Base-by-base conservation (phyloP, 1,139 yeast genomes). In the Yamadazyma dushanensis region DNA sequence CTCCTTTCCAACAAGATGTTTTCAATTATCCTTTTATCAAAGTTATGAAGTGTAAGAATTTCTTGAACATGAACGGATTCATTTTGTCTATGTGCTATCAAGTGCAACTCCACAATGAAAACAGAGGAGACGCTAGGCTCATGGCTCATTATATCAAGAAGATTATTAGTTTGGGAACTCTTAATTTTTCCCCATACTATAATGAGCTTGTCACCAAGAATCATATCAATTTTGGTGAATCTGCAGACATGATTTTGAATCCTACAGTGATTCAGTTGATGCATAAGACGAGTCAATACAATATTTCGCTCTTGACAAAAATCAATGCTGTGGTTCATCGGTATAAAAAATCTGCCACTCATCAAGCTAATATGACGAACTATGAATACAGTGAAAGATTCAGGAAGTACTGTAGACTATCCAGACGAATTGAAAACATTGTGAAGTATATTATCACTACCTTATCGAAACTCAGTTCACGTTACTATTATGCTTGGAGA, bases 401-500 rank as follows among this genome's bases (percentile, higher is more conserved):
- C 56, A 53, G 42, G 10, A 53, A 46, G 38, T 46, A 44, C 26
- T 45, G 48, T 31, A 44, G 49, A 35, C 33, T 54, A 23, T 51
- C 58, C n/a, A 47, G 50, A 33, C 31, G 44, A 5, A 28, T 50
- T 31, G 57, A 56, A 34, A 49, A 43, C 29, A 36, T 56, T 10
- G 32, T 46, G n/a, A 54, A 53, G 24, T 50, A 47, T 38, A 47
- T 55, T 24, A 45, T 61, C 20, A 47, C 52, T 1, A 54, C 61
- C 0, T 37, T 65, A 40, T 52, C 63, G 3, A 51, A 55, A 25
- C 50, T 61, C 26, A 63, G 70, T 39, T 57, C 55, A 31, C 47
- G 73, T 35, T 70, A 70, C 43, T 70, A 66, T 44, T 66, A 63
- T 49, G 73, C 76, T 1, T 70, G 76, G 76, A 57, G 70, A 45